A percentile compares a stretch with the other conserved stretches of the same genome.
These are phyloP conservation scores for Botrytis aclada DNA, from an alignment of 2,329 filamentous ascomycete species.

Conservation along the genomic window DNA sequence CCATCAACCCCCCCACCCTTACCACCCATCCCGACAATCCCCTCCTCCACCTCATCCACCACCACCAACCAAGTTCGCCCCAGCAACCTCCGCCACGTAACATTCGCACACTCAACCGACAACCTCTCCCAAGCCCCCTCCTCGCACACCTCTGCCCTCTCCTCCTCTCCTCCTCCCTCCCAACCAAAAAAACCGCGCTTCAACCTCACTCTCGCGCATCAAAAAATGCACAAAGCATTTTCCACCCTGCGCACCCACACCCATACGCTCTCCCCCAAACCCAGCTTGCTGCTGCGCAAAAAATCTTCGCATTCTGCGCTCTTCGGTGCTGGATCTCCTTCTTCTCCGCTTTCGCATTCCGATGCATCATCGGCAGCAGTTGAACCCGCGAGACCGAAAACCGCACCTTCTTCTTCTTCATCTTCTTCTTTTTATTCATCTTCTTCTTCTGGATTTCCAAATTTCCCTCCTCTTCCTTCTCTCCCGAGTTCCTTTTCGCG, in stretches of 20 bases:
- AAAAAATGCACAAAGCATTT: not conserved
- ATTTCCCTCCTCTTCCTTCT: no score
- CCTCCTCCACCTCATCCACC: not conserved
- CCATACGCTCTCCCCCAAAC: not conserved
- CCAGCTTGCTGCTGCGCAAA: not conserved
- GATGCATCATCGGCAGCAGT: rapidly evolving
- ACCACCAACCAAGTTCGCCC: not conserved
- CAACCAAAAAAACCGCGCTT: not conserved
- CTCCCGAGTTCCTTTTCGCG: not conserved
- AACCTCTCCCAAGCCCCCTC: not conserved
- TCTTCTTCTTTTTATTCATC: not conserved
- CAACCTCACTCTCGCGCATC: not conserved
- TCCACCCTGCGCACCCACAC: not conserved
- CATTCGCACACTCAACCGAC: not conserved
- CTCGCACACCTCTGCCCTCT: not conserved
- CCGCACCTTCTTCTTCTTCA: not conserved
- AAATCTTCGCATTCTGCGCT: rapidly evolving
- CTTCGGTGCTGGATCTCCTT: not conserved
- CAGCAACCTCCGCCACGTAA: not conserved
- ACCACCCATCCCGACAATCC: no score
- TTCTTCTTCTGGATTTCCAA: not conserved
- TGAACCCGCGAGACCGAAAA: not conserved
- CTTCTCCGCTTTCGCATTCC: rapidly evolving
- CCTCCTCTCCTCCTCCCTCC: not conserved
- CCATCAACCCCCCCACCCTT: not conserved